Conservation (phyloP, 495 filamentous ascomycete genomes). For the Penicillium chermesinum region DNA sequence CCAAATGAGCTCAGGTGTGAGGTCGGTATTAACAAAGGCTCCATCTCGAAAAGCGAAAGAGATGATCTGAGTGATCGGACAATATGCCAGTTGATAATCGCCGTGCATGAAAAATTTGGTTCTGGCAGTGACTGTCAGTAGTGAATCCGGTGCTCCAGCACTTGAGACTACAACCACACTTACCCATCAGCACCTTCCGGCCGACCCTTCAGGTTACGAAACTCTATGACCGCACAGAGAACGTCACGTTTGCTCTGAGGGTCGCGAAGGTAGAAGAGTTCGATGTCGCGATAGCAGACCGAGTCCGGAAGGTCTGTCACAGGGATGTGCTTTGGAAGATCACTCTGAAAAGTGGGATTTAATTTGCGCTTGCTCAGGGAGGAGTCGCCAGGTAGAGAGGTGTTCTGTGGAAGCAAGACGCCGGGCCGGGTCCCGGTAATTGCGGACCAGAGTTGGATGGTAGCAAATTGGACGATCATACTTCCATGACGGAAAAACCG, state of each 20-base stretch:
- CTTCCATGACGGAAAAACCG: slow-evolving; percentile 15
- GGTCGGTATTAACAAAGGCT: slow-evolving; percentile 21
- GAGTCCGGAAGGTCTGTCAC: slow-evolving; percentile 22
- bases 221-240: slow-evolving; percentile 26
- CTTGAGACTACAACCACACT: slow-evolving; percentile 7
- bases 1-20: slow-evolving; percentile 27
- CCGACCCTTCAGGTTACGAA: slow-evolving; percentile 26
- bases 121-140: too few species aligned
- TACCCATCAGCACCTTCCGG: slow-evolving; percentile 25
- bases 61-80: slow-evolving; percentile 26
- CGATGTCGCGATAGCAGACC: slow-evolving; percentile 27
- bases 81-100: slow-evolving; percentile 30
- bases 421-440: slow-evolving; percentile 27
- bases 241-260: slow-evolving; percentile 22
- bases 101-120: slow-evolving; percentile 32
- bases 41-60: slow-evolving; percentile 25
- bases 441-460: slow-evolving; percentile 25
- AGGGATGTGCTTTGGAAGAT: slow-evolving; percentile 22
- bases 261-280: slow-evolving; percentile 27
- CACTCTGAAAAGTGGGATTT: slow-evolving; percentile 19
- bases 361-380: slow-evolving; percentile 18
- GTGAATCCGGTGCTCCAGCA: too few species aligned
- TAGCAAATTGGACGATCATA: slow-evolving; percentile 27
- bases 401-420: slow-evolving; percentile 23
- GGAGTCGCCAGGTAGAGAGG: slow-evolving; percentile 9